Conservation (phyloP, 75 land plant species). For the Cunninghamia lanceolata region DNA sequence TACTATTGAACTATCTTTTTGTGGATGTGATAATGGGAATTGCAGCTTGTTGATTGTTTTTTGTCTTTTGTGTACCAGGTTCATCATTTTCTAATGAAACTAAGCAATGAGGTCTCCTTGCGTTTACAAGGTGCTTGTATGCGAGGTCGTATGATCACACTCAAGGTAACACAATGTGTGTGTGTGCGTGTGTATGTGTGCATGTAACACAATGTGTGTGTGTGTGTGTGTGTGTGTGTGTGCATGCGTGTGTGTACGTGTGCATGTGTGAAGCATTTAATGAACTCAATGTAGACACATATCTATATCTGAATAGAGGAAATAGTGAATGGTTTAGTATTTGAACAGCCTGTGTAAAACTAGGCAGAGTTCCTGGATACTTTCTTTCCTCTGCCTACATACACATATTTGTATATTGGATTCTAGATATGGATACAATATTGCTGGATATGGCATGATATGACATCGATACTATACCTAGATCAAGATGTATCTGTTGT, state of each 20-base stretch:
- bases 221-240: not conserved
- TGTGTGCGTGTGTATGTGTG: not conserved
- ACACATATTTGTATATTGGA: no score
- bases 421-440: no score
- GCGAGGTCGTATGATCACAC: conserved; percentile 77
- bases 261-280: no score
- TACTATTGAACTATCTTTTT: not conserved
- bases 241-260: not conserved
- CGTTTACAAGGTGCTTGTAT: conserved; percentile 77
- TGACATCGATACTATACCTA: no score
- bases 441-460: no score
- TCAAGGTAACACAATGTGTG: conserved; percentile 58
- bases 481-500: no score
- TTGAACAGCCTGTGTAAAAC: not conserved
- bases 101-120: conserved; percentile 81
- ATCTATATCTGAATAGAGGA: not conserved
- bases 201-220: no score
- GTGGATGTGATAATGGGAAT: not conserved
- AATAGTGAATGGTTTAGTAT: not conserved
- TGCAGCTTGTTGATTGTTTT: not conserved
- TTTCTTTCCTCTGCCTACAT: no score
- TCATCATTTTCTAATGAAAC: conserved; percentile 54
- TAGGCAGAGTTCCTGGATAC: no score
- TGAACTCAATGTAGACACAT: not conserved
- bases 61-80: conserved; percentile 35